Evolutionary conservation across 306 rosid genomes (phyloP).

Genomic region (Sicyos baderoa): DNA sequence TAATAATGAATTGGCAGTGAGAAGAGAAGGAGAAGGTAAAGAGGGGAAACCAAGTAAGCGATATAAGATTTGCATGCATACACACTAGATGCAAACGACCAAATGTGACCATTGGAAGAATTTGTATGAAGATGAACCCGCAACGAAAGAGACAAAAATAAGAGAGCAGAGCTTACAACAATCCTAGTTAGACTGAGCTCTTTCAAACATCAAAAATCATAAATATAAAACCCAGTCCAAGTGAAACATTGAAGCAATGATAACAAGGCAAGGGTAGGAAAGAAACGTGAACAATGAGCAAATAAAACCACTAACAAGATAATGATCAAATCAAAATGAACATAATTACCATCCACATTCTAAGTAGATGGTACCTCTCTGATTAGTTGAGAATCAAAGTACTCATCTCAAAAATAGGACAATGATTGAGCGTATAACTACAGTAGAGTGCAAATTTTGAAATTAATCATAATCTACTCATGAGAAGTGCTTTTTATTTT

Average conservation of each 20-base stretch:
- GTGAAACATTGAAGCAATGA: neutral
- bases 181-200: neutral
- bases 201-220: no score
- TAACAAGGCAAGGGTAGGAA: neutral
- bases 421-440: neutral
- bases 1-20: neutral
- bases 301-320: neutral
- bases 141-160: neutral
- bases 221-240: neutral
- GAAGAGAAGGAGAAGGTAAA: neutral
- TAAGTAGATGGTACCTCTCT: neutral
- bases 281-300: neutral
- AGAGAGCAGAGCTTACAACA: neutral
- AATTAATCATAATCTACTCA: neutral
- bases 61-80: neutral
- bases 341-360: neutral
- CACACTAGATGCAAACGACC: neutral
- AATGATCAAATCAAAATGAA: neutral
- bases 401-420: neutral
- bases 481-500: neutral
- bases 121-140: neutral
- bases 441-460: neutral
- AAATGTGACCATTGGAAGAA: neutral
- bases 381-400: neutral
- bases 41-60: neutral